Base-by-base conservation (phyloP, 2,329 filamentous ascomycete species). In the Penicillium sp. region DNA sequence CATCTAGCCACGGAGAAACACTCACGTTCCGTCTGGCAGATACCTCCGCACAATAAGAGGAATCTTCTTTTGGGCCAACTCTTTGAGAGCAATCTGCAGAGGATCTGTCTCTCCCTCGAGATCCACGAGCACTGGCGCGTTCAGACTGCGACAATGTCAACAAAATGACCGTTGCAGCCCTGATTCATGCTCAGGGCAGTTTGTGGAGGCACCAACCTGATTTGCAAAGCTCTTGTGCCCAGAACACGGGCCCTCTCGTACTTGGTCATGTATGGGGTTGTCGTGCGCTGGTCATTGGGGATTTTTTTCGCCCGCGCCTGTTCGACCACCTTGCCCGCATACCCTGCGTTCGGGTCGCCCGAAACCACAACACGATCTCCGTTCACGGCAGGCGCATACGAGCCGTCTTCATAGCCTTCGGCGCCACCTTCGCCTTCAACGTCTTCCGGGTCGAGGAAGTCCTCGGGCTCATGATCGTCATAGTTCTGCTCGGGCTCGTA, bases 231-330 rank as follows among this genome's bases (percentile, higher is more conserved):
- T 69, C 95, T 86, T 46, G 95, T 98, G 52, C 95, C 95, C 67
- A 99, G 82, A 63, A 99, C 94, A 74, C 95, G 89, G 66, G 95
- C 95, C 71, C 90, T 88, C 84, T 99, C 95, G 81, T 99, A 99
- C 83, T 99, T 99, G 69, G 95, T 99, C 94, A 99, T 96, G 82
- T 97, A 99, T 2, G 94, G 95, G 30, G 95, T 99, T 8, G 95
- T 99, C 26, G 88, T 91, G 71, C 95, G 88, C 80, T 96, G 87
- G 68, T 93, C 91, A 69, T 92, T 91, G 60, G 93, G 86, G 54
- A 99, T 94, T 81, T 92, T 96, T 86, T 96, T 97, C 80, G 93
- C 83, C 74, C 85, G 84, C 64, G 85, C 73, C 68, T 83, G 82
- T 67, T 85, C 80, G 74, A 88, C 83, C 35, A 84, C 84, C 66